Percentiles rank a stretch among this genome's conserved stretches.
Conservation (phyloP, 257 asterid species). For the Verbascum thapsus region DNA sequence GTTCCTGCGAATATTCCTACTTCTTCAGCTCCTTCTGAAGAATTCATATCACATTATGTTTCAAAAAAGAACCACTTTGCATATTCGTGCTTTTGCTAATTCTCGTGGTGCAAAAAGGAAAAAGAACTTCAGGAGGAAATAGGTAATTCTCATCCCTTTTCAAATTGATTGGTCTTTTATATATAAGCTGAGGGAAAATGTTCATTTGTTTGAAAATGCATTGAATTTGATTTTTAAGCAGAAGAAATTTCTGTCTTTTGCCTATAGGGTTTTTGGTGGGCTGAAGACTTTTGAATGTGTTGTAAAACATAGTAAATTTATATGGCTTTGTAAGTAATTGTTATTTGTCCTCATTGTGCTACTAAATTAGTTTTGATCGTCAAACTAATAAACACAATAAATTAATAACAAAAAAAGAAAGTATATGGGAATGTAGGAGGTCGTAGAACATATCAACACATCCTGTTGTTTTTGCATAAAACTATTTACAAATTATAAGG, state of each 20-base stretch:
- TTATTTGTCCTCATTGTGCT: too few relatives aligned
- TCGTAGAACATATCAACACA: not conserved
- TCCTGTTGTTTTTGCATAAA: constrained; percentile 9
- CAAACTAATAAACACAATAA: too few relatives aligned
- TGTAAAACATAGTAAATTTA: constrained; percentile 32
- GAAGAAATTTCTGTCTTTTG: constrained; percentile 29
- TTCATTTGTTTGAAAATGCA: constrained; percentile 28
- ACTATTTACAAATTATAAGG: constrained; percentile 11
- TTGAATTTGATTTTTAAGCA: constrained; percentile 22
- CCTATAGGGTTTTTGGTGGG: constrained; percentile 39
- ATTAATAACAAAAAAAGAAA: too few relatives aligned
- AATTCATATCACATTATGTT: constrained; percentile 61
- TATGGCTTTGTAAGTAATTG: constrained; percentile 28
- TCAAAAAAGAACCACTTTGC: constrained; percentile 62
- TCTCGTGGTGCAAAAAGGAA: not conserved
- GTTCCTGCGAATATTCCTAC: constrained; percentile 54
- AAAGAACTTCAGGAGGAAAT: not conserved
- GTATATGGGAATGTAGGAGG: not conserved
- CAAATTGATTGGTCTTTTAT: constrained; percentile 22
- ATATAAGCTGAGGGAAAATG: constrained; percentile 29
- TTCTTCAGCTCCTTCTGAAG: constrained; percentile 47
- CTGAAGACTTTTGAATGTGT: constrained; percentile 36
- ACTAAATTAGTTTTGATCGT: too few relatives aligned
- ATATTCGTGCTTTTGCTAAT: constrained; percentile 62
- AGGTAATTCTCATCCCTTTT: constrained; percentile 21